Conservation (phyloP, 2,329 filamentous ascomycete species). For the Bipolaris sorokiniana region DNA sequence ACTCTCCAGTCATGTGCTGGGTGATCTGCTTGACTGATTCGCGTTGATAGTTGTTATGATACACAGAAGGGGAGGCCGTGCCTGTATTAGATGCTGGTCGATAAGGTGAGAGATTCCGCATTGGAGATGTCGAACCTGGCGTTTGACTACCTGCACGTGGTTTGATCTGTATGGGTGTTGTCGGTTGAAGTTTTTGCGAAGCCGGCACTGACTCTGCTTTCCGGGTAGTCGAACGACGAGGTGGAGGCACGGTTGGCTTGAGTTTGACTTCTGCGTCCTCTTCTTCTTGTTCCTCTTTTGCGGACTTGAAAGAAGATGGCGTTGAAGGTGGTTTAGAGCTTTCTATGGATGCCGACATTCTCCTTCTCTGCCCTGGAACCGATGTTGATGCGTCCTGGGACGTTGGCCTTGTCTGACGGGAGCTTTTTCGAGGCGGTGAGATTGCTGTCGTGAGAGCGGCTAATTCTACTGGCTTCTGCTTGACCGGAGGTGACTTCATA, state of each 20-base stretch:
- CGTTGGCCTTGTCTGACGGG: constrained; percentile 26
- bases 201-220: constrained; percentile 16
- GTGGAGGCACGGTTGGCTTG: constrained; percentile 46
- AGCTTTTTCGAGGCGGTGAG: constrained; percentile 21
- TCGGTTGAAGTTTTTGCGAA: constrained; percentile 19
- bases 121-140: constrained; percentile 31
- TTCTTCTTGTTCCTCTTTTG: constrained; percentile 43
- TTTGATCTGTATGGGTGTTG: constrained; percentile 30
- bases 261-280: constrained; percentile 34
- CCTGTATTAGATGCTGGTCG: constrained; percentile 31
- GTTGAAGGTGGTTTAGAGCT: constrained; percentile 38
- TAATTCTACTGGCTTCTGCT: constrained; percentile 35
- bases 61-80: constrained; percentile 35
- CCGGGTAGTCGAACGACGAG: constrained; percentile 38
- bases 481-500: constrained; percentile 32
- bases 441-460: constrained; percentile 27
- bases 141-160: constrained; percentile 45
- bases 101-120: constrained; percentile 29
- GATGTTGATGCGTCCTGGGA: constrained; percentile 35
- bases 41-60: constrained; percentile 50
- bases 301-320: constrained; percentile 45
- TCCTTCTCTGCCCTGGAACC: constrained; percentile 25
- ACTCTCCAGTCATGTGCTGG: constrained; percentile 64
- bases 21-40: constrained; percentile 48
- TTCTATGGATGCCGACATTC: constrained; percentile 35